phyloP scores from a whole-genome alignment of 345 rosid genomes.

The Camelina hispida region DNA sequence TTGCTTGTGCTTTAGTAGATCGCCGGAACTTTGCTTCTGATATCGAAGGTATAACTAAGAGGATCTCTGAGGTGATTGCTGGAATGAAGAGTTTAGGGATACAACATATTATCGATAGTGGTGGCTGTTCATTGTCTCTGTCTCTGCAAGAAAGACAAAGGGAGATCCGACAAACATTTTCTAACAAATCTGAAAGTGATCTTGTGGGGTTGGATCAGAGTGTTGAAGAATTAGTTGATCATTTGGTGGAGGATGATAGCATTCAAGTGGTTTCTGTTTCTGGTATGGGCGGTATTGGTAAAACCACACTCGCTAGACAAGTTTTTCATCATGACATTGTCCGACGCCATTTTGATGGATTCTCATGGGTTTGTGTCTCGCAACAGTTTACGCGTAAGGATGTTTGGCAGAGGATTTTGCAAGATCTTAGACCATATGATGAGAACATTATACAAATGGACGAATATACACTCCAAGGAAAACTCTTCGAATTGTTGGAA shows the following conservation, averaged over 20 bases:
- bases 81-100: slow-evolving; percentile 47
- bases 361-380: slow-evolving; percentile 53
- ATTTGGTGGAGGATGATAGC: slow-evolving; percentile 17
- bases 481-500: slow-evolving; percentile 31
- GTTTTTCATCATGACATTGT: slow-evolving; percentile 33
- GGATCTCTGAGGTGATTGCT: slow-evolving; percentile 38
- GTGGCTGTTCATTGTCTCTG: slow-evolving; percentile 6
- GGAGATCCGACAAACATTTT: slow-evolving; percentile 35
- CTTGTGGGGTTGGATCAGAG: slow-evolving; percentile 52
- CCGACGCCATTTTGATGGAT: slow-evolving; percentile 39
- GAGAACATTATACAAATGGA: slow-evolving; percentile 19
- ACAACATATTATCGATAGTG: slow-evolving; percentile 2
- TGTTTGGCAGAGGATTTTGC: slow-evolving; percentile 45
- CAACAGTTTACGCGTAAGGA: slow-evolving; percentile 41
- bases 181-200: slow-evolving; percentile 36
- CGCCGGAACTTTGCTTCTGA: slow-evolving; percentile 6
- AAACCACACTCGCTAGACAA: slow-evolving; percentile 53
- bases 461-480: slow-evolving; percentile 35
- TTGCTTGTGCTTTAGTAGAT: slow-evolving; percentile 15
- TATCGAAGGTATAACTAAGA: slow-evolving; percentile 32
- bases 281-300: slow-evolving; percentile 66
- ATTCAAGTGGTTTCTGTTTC: slow-evolving; percentile 43
- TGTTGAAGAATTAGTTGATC: slow-evolving; percentile 29
- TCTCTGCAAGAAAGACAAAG: slow-evolving; percentile 26
- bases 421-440: slow-evolving; percentile 39